Base-by-base conservation (phyloP, 306 rosid species). In the Abrus precatorius region DNA sequence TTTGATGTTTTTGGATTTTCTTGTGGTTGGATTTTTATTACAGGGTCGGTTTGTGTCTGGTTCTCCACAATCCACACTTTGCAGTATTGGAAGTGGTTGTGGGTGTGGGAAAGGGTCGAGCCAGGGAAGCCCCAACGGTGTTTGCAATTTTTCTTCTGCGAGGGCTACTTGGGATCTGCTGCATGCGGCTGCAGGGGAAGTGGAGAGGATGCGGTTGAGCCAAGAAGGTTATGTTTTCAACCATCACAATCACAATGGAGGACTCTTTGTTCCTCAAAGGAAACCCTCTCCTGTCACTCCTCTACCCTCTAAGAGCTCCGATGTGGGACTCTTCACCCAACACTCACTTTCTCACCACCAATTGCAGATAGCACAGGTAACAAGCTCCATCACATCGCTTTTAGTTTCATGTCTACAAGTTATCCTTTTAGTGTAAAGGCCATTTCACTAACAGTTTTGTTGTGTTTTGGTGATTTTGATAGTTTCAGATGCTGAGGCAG, bases 121-220 rank as follows among this genome's bases (percentile, higher is more conserved):
- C 77, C 87, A 86, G 0, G 95, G 91, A 0, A 92, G 97, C 60
- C 93, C 97, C 0, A 87, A 84, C 40, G 71, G 90, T 12, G 88
- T 74, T 29, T 88, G 85, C 4, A 78, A 72, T 30, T 13, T 44
- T 8, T 20, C 84, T 0, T 87, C 97, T 2, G 70, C 90, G 6
- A 87, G 83, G 73, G 66, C 89, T 1, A 91, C 97, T 1, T 89
- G 90, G 93, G 96, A 95, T 86, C 90, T 95, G 44, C 85, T 95
- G 45, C 87, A 83, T 74, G 95, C 98, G 6, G 95, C 99, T n/a
- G 97, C 94, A 13, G 97, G 90, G 48, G 93, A 92, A 79, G 91
- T 95, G 0, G 98, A 92, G 20, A 90, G 87, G 85, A 89, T 92
- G 95, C 74, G 87, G 11, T 30, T 86, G 59, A 79, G 4, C 4